These are phyloP conservation scores for Helicostylum pulchrum DNA, from an alignment of 192 early-diverging fungal species.

Conservation along the genomic window DNA sequence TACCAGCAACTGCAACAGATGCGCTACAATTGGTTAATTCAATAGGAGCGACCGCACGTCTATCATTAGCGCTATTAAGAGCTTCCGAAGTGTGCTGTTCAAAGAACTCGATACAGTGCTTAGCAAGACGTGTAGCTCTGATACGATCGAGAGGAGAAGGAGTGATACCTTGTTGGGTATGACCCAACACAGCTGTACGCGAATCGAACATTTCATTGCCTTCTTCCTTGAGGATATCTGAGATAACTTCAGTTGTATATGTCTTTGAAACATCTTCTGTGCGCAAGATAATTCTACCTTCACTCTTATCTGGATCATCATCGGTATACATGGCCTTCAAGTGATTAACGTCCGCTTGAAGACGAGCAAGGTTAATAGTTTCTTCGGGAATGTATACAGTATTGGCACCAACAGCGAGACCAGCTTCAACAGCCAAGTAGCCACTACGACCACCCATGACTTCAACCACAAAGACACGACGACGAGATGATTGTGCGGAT, in stretches of 20 bases:
- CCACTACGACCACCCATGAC: slow-evolving; percentile 95
- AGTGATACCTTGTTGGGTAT: slow-evolving; percentile 92
- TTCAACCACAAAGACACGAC: slow-evolving; percentile 95
- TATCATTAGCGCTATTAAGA: slow-evolving; percentile 41
- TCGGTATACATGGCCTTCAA: slow-evolving; percentile 72
- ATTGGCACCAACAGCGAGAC: slow-evolving; percentile 83
- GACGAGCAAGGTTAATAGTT: slow-evolving; percentile 69
- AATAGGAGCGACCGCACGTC: slow-evolving; percentile 47
- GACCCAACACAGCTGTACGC: slow-evolving; percentile 87
- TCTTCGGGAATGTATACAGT: slow-evolving; percentile 94
- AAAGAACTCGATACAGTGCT: slow-evolving; percentile 81
- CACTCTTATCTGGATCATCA: slow-evolving; percentile 65
- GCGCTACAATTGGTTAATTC: slow-evolving; percentile 58
- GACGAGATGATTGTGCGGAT: slow-evolving; percentile 84
- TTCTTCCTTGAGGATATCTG: slow-evolving; percentile 83
- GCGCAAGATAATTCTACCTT: slow-evolving; percentile 85
- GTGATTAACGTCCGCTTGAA: slow-evolving; percentile 86
- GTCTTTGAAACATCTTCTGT: slow-evolving; percentile 73
- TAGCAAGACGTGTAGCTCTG: slow-evolving; percentile 85
- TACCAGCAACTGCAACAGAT: slow-evolving; percentile 77
- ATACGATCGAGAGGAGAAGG: slow-evolving; percentile 94
- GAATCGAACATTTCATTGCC: slow-evolving; percentile 87
- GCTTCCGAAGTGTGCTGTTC: slow-evolving; percentile 59
- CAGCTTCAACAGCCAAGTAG: slow-evolving; percentile 85
- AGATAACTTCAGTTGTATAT: slow-evolving; percentile 89